Percentiles rank a stretch among this genome's conserved stretches.
These are phyloP conservation scores for Fusarium globosum DNA, from an alignment of 2,329 filamentous ascomycete genomes.

Conservation along the genomic window DNA sequence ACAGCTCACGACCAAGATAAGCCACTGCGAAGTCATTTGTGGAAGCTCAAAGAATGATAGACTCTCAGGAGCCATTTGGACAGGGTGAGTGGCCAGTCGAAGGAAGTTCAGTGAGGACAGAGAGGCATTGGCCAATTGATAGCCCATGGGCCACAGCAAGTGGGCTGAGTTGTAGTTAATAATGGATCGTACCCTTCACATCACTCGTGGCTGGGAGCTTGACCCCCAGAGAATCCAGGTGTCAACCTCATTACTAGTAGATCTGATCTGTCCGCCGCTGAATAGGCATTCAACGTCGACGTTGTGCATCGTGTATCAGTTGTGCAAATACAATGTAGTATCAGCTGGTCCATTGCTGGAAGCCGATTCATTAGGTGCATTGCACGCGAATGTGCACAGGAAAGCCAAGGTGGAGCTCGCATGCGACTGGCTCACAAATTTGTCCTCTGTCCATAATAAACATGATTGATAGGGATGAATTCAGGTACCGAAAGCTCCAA, in stretches of 20 bases:
- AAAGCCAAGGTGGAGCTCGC: constrained; percentile 8
- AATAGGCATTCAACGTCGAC: constrained; percentile 12
- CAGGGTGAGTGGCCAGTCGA: constrained; percentile 17
- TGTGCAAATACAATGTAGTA: constrained; percentile 12
- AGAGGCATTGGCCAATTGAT: constrained; percentile 41
- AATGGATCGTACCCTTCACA: constrained; percentile 26
- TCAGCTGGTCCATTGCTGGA: background rate
- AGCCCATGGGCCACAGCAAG: constrained; percentile 27
- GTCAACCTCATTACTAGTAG: constrained; percentile 23
- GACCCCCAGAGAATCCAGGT: constrained; percentile 29
- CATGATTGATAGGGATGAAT: constrained; percentile 1
- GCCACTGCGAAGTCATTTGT: constrained; percentile 14
- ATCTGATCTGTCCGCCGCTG: constrained; percentile 17
- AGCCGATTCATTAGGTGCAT: constrained; percentile 10
- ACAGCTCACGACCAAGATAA: background rate
- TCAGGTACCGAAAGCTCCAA: constrained; percentile 22
- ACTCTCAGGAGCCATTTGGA: constrained; percentile 1
- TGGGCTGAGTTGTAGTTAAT: constrained; percentile 36
- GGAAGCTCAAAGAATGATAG: constrained; percentile 20
- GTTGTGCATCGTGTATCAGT: constrained; percentile 25
- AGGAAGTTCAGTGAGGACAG: constrained; percentile 15
- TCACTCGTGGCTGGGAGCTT: constrained; percentile 38
- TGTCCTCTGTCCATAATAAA: constrained; percentile 2
- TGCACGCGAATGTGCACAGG: constrained; percentile 13
- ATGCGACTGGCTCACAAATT: background rate